Evolutionary conservation across 2,329 filamentous ascomycete genomes (phyloP), one percentile per base, ranked within the genome.

Genomic region (Orbilia oligospora): DNA sequence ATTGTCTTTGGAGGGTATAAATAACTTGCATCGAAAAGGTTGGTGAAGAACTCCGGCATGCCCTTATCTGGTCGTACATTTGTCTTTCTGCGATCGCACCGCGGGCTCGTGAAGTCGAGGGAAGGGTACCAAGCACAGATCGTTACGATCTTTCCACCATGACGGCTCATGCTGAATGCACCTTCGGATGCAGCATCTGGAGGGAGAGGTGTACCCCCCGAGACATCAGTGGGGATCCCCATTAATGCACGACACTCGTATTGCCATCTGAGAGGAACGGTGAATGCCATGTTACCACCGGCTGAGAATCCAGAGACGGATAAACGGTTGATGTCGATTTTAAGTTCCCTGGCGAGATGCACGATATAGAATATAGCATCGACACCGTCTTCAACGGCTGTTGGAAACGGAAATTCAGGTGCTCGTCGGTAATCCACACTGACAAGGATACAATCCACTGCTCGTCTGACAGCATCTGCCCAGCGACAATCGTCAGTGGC

Each of bases 401-500:
- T 88, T 0, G 90, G 90, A 82, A 91, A 91, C 0, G 90, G 90
- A 80, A 88, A 86, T 81, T 88, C 88, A 0, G 91, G 91, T 0
- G 90, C 90, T 1, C 91, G 86, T n/a, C 91, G 87, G 82, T 92
- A 92, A 81, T 91, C 89, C 80, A 91, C 89, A 0, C 88, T 89
- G 78, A 92, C 87, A 69, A 91, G 87, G 22, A 91, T 85, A 30
- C 85, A 89, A 66, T 88, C 86, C 12, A 88, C 84, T 3, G 86
- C 84, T 27, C 87, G 84, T 46, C 88, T 84, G 2, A 90, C 87
- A 41, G 86, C 85, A 3, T 87, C 85, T 5, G 88, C 88, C 86
- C 90, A 91, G 49, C 89, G 86, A 14, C 89, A 87, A 81, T 91
- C 90, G 82, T 91, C 89, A 3, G 88, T 90, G 2, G 87, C 89